A percentile compares a stretch with the other conserved stretches of the same genome.
Evolutionary conservation across 2,329 filamentous ascomycete species (phyloP).

Genomic region (Epichloe typhina): DNA sequence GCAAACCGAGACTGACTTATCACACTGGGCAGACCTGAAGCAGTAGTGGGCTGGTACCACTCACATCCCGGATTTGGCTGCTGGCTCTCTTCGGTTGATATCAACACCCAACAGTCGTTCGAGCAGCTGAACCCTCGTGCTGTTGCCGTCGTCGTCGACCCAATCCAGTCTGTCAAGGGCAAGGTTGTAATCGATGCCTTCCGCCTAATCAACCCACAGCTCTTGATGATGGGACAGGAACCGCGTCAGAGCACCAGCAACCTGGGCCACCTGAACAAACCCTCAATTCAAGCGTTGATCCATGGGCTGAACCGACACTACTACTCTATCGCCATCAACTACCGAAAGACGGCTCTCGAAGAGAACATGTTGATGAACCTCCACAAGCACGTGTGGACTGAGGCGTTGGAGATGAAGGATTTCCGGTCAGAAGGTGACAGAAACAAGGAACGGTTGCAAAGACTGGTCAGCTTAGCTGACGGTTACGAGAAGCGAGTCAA

Average conservation of each 20-base stretch:
- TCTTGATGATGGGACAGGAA: conserved; percentile 94
- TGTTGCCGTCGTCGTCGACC: conserved; percentile 94
- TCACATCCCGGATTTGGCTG: conserved; percentile 98
- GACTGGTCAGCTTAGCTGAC: conserved; percentile 78
- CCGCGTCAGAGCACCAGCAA: conserved; percentile 96
- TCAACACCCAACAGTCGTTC: conserved; percentile 99
- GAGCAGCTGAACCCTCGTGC: conserved; percentile 94
- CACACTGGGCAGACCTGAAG: conserved; percentile 57
- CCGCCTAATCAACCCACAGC: conserved; percentile 95
- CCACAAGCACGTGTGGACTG: conserved; percentile 99
- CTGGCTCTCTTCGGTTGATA: conserved; percentile 97
- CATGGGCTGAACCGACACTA: conserved; percentile 97
- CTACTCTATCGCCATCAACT: conserved; percentile 98
- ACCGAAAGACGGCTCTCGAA: conserved; percentile 91
- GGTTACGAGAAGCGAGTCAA: conserved; percentile 98
- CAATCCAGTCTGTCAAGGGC: conserved; percentile 97
- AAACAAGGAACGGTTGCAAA: conserved; percentile 80
- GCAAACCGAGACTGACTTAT: neutral
- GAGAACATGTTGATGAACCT: conserved; percentile 99
- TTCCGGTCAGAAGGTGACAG: conserved; percentile 73
- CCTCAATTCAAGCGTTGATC: conserved; percentile 97
- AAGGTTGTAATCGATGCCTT: conserved; percentile 99
- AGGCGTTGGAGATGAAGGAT: conserved; percentile 92
- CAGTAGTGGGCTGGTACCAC: conserved; percentile 98
- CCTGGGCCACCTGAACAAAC: conserved; percentile 95